These are phyloP conservation scores for Cubamyces lactineus DNA, from an alignment of 768 basidiomycete genomes.

Conservation along the genomic window DNA sequence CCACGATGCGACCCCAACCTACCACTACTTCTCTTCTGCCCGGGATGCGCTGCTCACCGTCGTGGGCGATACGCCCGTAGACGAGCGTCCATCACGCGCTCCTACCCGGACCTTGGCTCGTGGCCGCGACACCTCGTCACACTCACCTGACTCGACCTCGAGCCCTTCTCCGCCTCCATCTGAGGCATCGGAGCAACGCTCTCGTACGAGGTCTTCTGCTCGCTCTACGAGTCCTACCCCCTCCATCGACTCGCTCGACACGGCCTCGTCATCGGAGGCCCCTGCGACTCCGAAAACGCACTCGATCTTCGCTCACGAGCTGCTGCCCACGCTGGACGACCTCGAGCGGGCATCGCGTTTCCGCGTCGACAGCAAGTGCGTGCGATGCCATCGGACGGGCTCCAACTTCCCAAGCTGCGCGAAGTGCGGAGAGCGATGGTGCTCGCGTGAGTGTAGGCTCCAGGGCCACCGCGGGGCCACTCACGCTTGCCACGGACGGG, in stretches of 20 bases:
- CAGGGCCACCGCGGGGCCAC: constrained; percentile 8
- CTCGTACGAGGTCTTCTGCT: constrained; percentile 11
- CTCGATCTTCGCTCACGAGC: constrained; percentile 23
- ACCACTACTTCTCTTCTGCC: constrained; percentile 16
- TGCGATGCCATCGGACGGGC: constrained; percentile 33
- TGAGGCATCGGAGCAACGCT: background rate
- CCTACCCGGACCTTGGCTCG: constrained; percentile 14
- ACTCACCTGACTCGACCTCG: constrained; percentile 16
- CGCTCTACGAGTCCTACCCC: constrained; percentile 26
- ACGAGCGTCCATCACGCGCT: constrained; percentile 13
- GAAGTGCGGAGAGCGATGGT: constrained; percentile 37
- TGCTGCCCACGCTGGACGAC: constrained; percentile 29
- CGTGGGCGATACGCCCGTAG: constrained; percentile 17
- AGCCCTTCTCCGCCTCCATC: background rate
- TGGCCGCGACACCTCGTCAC: background rate
- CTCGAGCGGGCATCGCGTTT: constrained; percentile 35
- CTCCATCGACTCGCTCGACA: constrained; percentile 33
- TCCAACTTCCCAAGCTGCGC: constrained; percentile 39
- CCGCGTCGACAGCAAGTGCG: constrained; percentile 31
- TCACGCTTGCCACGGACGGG: constrained; percentile 14
- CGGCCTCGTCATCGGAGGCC: constrained; percentile 35
- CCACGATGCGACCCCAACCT: constrained; percentile 23
- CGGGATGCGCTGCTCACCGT: constrained; percentile 20
- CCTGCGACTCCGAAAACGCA: constrained; percentile 33
- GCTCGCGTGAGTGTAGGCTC: constrained; percentile 35